Base-by-base conservation (phyloP, 1,139 yeast genomes). In the Scheffersomyces segobiensis region DNA sequence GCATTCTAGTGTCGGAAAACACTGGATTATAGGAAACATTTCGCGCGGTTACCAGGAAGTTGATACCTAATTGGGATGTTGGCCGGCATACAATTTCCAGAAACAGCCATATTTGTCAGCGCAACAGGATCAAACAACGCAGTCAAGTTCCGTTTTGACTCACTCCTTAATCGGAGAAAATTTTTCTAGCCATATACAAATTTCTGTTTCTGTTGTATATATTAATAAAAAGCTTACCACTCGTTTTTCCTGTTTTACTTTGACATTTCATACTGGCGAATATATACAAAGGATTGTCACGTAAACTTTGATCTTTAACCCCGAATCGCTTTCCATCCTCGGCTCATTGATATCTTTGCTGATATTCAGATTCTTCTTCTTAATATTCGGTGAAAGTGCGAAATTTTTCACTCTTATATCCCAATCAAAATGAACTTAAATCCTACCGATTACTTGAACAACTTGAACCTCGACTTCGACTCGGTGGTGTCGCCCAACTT, bases 371-470 rank as follows among this genome's bases (percentile, higher is more conserved):
- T 32, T 32, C 17, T 12, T 10, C 12, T 10, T 17, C 42, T 1
- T 32, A 14, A 32, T 10, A 10, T 10, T 32, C 5, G 17, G 17
- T 32, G 17, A 32, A 12, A 32, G 42, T 32, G 42, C 42, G 42
- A 32, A 32, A 32, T 32, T 32, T 32, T 32, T 32, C 42, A 32
- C 17, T 32, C 17, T 10, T 32, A 32, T 26, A 20, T 8, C 50
- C 10, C 32, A 48, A 14, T 48, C 51, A 60, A 54, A 52, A 79
- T 79, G 83, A 78, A 76, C 63, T 79, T 77, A 64, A 80, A 79
- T 68, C 76, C 82, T 52, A 72, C 75, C 50, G 83, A 80, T 65
- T 81, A 81, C 65, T 75, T 82, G 60, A 72, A 73, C 57, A 77
- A 76, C 60, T 70, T 79, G 62, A 79, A 77, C 66, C 68, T 77